phyloP scores from a whole-genome alignment of 192 early-diverging fungal species.

The Podila minutissima region DNA sequence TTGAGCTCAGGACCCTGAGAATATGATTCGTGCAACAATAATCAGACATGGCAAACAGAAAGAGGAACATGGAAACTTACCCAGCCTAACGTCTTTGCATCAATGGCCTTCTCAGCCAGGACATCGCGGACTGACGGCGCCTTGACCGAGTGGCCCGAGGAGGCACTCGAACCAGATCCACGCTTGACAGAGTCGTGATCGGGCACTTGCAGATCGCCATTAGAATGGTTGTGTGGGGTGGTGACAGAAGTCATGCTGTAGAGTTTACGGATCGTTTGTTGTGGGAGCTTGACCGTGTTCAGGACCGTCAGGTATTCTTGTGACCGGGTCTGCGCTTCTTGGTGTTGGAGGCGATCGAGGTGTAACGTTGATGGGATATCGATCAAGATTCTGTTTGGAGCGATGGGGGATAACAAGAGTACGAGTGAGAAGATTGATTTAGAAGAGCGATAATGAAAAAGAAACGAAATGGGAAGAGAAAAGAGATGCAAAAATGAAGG shows the following conservation, averaged over 20 bases:
- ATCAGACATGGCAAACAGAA: background rate
- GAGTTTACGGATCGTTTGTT: slow-evolving; percentile 48
- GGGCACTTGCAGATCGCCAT: slow-evolving; percentile 10
- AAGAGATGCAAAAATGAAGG: background rate
- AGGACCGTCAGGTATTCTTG: slow-evolving; percentile 48
- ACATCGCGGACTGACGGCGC: slow-evolving; percentile 45
- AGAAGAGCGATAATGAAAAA: background rate
- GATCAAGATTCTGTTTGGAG: slow-evolving; percentile 33
- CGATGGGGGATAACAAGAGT: background rate
- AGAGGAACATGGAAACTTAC: slow-evolving; percentile 8
- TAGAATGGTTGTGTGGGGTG: slow-evolving; percentile 6
- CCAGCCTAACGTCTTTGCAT: slow-evolving; percentile 47
- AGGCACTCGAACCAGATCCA: slow-evolving; percentile 6
- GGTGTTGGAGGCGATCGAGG: slow-evolving; percentile 44
- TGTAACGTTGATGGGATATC: slow-evolving; percentile 50
- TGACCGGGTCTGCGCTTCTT: slow-evolving; percentile 43
- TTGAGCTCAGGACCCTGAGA: background rate
- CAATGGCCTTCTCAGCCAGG: slow-evolving; percentile 42
- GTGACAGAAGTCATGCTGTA: slow-evolving; percentile 44
- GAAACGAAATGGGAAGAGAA: background rate
- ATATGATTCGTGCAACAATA: background rate
- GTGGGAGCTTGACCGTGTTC: slow-evolving; percentile 48
- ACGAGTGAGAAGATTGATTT: background rate
- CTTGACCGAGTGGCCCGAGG: slow-evolving; percentile 32
- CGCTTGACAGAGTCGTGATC: background rate